phyloP scores from a whole-genome alignment of 1,284 basidiomycete genomes.

The Hypsizygus ulmarius region DNA sequence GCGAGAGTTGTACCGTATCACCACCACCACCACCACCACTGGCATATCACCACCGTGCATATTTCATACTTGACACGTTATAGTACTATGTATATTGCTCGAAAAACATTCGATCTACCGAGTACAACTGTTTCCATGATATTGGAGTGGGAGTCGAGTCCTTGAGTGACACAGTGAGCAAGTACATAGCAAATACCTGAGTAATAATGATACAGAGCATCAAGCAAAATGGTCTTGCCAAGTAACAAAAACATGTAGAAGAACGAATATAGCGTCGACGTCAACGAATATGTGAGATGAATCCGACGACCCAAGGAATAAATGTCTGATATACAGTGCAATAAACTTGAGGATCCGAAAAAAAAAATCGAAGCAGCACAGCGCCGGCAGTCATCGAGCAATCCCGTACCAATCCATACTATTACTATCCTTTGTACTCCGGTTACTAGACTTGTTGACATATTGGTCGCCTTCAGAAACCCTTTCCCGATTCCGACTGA shows the following conservation, averaged over 20 bases:
- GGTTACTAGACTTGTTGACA: conserved; percentile 1
- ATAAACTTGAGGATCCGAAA: too few relatives aligned
- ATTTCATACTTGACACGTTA: neutral
- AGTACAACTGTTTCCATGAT: too few relatives aligned
- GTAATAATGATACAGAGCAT: conserved; percentile 6
- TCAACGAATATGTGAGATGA: conserved; percentile 2
- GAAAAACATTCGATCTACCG: neutral
- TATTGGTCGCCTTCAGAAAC: conserved; percentile 10
- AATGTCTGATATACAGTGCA: conserved; percentile 1
- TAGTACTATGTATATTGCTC: neutral
- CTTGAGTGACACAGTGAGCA: neutral
- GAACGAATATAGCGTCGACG: neutral
- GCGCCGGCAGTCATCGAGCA: conserved; percentile 14
- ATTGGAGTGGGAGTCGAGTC: too few relatives aligned
- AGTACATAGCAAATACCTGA: neutral
- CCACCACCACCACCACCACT: neutral
- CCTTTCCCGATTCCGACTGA: conserved; percentile 6
- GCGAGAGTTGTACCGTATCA: neutral
- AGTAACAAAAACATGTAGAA: neutral
- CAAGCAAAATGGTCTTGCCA: neutral
- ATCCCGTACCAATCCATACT: conserved; percentile 25
- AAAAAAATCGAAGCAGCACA: neutral
- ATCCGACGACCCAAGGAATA: neutral
- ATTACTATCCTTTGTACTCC: conserved; percentile 11
- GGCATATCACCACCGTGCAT: neutral